Base-by-base conservation (phyloP, 441 rosid genomes). In the Gossypium trilobum region DNA sequence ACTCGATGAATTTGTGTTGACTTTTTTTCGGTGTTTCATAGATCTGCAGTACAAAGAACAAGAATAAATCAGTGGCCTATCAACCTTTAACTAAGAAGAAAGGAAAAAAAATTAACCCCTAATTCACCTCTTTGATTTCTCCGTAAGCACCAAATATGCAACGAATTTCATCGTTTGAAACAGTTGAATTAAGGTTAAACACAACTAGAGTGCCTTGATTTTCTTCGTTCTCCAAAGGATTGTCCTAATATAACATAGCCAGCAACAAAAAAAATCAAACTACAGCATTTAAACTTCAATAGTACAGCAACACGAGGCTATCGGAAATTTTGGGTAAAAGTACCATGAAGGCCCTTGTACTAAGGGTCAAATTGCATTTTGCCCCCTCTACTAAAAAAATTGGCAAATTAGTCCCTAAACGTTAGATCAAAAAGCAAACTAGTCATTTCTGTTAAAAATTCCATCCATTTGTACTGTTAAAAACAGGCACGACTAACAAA, bases 81-180 rank as follows among this genome's bases (percentile, higher is more conserved):
- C 27, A 55, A 36, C 73, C 29, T 20, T 33, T 33, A 33, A 33
- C 39, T 31, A 16, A 7, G 4, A 66, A 64, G 25, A 20, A 8
- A 29, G 50, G 1, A 5, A 17, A 7, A 4, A 14, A 74, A 55
- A 14, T 17, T 57, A 68, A 44, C 31, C 50, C 44, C 50, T 20
- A 17, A 33, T 57, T 63, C 62, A 88, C 91, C 86, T 87, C 88
- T 76, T 77, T 85, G 57, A 88, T 78, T 77, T 85, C 89, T 67
- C 93, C 93, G 76, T 77, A 84, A 57, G 77, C 77, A 68, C 81
- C 80, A 79, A 85, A 77, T 71, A 83, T 72, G 50, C 68, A 78
- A 42, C 23, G 78, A 74, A 87, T 82, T 70, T 87, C 88, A 42
- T 83, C 82, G 19, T 71, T 81, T 17, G 87, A 81, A 73, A 88